These are phyloP conservation scores for Marsdenia floribunda DNA, from an alignment of 257 asterid species.

Conservation along the genomic window DNA sequence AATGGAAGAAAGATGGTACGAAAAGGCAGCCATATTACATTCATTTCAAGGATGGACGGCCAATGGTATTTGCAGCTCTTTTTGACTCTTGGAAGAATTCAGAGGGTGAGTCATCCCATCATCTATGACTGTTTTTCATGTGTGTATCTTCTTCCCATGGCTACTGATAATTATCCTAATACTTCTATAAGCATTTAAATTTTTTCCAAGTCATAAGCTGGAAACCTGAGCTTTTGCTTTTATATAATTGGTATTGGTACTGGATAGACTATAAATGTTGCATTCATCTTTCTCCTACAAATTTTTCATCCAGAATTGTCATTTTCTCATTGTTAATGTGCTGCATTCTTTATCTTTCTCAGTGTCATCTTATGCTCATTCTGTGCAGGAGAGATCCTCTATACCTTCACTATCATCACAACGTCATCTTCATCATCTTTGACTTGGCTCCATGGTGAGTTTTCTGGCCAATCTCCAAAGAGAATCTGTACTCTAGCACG, in stretches of 20 bases:
- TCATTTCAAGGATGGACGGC: slow-evolving; percentile 74
- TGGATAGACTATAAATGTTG: not conserved
- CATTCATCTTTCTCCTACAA: not conserved
- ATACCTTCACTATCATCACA: slow-evolving; percentile 84
- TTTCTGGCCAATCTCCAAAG: not conserved
- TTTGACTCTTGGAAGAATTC: slow-evolving; percentile 82
- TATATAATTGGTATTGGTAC: not conserved
- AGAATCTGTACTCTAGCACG: not conserved
- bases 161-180: no score
- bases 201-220: not conserved
- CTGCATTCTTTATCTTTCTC: slow-evolving; percentile 1
- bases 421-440: slow-evolving; percentile 73
- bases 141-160: no score
- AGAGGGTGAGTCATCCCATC: slow-evolving; percentile 47
- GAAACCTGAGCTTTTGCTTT: not conserved
- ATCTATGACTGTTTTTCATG: not conserved
- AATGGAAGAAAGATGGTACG: slow-evolving; percentile 92
- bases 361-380: slow-evolving; percentile 15
- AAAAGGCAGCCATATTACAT: slow-evolving; percentile 85
- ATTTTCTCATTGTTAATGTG: not conserved
- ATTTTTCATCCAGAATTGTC: not conserved
- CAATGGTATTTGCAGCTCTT: slow-evolving; percentile 86
- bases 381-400: slow-evolving; percentile 64
- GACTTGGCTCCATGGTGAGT: slow-evolving; percentile 89
- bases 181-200: not conserved